phyloP scores from a whole-genome alignment of 345 rosid species.

The Populus simonii region DNA sequence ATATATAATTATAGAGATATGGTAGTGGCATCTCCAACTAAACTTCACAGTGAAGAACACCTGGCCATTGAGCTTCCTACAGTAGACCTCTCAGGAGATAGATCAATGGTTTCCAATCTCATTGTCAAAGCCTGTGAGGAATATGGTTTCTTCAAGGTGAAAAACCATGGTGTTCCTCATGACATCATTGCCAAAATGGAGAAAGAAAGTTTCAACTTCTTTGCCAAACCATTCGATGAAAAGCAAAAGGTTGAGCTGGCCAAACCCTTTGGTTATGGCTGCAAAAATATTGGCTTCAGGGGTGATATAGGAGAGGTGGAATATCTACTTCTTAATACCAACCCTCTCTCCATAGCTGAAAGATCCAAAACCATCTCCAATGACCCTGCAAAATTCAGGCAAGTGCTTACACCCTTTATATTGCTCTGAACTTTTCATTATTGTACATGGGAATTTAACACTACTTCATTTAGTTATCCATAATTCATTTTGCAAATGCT shows the following conservation, averaged over 20 bases:
- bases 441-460: not conserved
- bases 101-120: constrained; percentile 2
- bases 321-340: constrained; percentile 27
- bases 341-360: constrained; percentile 24
- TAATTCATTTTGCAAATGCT: not conserved
- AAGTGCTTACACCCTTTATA: not conserved
- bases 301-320: constrained; percentile 40
- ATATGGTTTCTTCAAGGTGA: constrained; percentile 35
- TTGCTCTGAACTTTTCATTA: not conserved
- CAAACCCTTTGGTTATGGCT: constrained; percentile 36
- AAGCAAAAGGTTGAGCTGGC: constrained; percentile 29
- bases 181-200: constrained; percentile 21
- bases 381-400: constrained; percentile 29
- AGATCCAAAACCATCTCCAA: constrained; percentile 22
- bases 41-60: not conserved
- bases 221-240: constrained; percentile 18
- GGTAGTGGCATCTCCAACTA: constrained; percentile 27
- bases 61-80: constrained; percentile 18
- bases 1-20: not conserved
- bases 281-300: constrained; percentile 36
- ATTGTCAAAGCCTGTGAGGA: constrained; percentile 33
- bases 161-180: constrained; percentile 30
- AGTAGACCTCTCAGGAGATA: constrained; percentile 22
- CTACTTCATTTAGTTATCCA: not conserved
- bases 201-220: constrained; percentile 21